Evolutionary conservation across 2,329 filamentous ascomycete genomes (phyloP).

Genomic region (Lachnellula hyalina): DNA sequence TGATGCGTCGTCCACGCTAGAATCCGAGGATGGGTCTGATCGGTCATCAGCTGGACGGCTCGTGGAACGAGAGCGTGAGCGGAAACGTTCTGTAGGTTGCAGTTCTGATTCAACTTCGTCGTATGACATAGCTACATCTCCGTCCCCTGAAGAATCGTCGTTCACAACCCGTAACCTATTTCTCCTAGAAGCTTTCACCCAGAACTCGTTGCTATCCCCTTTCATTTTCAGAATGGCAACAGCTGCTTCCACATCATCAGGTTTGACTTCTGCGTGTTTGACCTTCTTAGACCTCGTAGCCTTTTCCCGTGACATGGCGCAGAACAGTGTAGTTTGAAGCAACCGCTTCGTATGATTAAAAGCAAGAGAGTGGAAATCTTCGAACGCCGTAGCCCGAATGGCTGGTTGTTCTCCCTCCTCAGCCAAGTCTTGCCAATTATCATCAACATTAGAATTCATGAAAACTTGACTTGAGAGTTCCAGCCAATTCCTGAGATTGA

Average conservation of each 20-base stretch:
- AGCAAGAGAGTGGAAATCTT: slow-evolving; percentile 66
- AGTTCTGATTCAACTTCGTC: slow-evolving; percentile 3
- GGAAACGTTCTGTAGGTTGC: background rate
- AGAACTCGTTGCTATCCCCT: slow-evolving; percentile 41
- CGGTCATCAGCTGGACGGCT: slow-evolving; percentile 1
- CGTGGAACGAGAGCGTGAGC: slow-evolving; percentile 11
- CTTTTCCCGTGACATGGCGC: slow-evolving; percentile 64
- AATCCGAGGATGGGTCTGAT: background rate
- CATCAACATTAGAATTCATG: slow-evolving; percentile 63
- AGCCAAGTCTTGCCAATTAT: slow-evolving; percentile 62
- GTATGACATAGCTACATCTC: slow-evolving; percentile 22
- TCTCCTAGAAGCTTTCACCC: slow-evolving; percentile 46
- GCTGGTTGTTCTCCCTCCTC: slow-evolving; percentile 54
- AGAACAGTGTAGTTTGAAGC: slow-evolving; percentile 62
- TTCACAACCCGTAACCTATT: slow-evolving; percentile 46
- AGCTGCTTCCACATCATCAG: slow-evolving; percentile 45
- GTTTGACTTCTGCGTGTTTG: slow-evolving; percentile 23
- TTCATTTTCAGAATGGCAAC: slow-evolving; percentile 48
- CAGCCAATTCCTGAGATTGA: slow-evolving; percentile 57
- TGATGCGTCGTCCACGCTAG: background rate
- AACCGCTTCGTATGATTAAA: slow-evolving; percentile 65
- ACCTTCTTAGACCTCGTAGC: slow-evolving; percentile 34
- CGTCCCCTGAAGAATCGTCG: slow-evolving; percentile 10
- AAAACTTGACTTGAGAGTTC: slow-evolving; percentile 61
- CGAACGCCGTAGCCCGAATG: slow-evolving; percentile 69